phyloP scores from a whole-genome alignment of 2,329 filamentous ascomycete species.

The Orbilia brochopaga region DNA sequence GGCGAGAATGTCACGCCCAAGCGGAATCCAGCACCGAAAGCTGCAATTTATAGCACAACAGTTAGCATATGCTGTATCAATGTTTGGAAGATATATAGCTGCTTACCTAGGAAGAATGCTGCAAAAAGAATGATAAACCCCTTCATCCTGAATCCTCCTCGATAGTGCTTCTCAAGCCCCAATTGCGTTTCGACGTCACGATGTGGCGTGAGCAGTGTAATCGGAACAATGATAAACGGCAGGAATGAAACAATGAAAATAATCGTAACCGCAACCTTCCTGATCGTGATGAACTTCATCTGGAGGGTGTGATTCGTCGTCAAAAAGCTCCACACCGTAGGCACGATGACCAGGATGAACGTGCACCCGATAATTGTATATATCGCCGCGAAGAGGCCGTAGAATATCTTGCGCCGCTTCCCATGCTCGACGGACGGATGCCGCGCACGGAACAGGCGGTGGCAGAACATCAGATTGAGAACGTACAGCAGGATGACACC shows the following conservation, averaged over 20 bases:
- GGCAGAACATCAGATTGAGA: slow-evolving; percentile 77
- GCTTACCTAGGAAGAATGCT: slow-evolving; percentile 63
- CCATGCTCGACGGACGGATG: slow-evolving; percentile 63
- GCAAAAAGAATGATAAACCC: slow-evolving; percentile 68
- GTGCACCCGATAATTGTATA: slow-evolving; percentile 63
- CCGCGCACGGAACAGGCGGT: slow-evolving; percentile 74
- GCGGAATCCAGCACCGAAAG: slow-evolving; percentile 73
- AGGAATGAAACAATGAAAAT: slow-evolving; percentile 72
- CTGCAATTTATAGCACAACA: slow-evolving; percentile 41
- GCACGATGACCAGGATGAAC: slow-evolving; percentile 31
- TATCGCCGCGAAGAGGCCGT: slow-evolving; percentile 65
- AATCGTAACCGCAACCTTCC: slow-evolving; percentile 64
- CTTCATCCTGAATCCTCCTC: slow-evolving; percentile 71
- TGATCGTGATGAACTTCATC: slow-evolving; percentile 26
- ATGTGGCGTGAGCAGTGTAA: slow-evolving; percentile 62
- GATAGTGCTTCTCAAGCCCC: slow-evolving; percentile 39
- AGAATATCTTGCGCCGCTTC: slow-evolving; percentile 64
- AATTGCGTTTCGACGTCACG: slow-evolving; percentile 49
- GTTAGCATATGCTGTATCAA: slow-evolving; percentile 3
- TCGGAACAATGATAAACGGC: slow-evolving; percentile 66
- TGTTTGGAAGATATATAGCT: no score
- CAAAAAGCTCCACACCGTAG: slow-evolving; percentile 41
- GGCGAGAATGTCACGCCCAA: slow-evolving; percentile 66
- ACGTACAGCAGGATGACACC: slow-evolving; percentile 78
- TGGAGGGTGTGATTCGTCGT: slow-evolving; percentile 27